Evolutionary conservation across 1,284 basidiomycete species (phyloP), one percentile per base, ranked within the genome.

Genomic region (Boletus smithii): DNA sequence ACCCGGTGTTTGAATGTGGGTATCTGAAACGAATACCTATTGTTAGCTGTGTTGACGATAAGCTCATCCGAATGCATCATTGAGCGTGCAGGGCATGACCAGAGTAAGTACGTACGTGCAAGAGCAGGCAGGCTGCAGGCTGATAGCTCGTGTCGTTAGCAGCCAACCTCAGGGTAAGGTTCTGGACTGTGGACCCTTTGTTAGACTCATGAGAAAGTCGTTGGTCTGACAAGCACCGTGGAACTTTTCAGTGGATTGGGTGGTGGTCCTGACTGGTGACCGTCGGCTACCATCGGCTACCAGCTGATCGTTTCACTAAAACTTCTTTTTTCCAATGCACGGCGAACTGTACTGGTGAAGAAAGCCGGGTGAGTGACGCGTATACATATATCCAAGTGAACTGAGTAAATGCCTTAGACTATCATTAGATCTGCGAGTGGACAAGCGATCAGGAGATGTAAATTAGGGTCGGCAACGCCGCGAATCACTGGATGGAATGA

Each of bases 31-130:
- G 27, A 36, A 39, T 29, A 7, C 17, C 8, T 3, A n/a, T 14
- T 29, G 42, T 42, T 20, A 24, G 30, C n/a, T 3, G 22, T 17
- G 34, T n/a, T 17, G 9, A 16, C 18, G 40, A 31, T 20, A 41
- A 23, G 39, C 23, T 27, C 16, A 27, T 23, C 18, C 22, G 34
- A 35, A 34, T 3, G 17, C 34, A 37, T 20, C 6, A 31, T 29
- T 37, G 30, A 53, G 31, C 36, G 35, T 41, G 39, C 38, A 37
- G 34, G 35, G 33, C 9, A 5, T 45, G 23, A 23, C 16, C 3
- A 16, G 23, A 34, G 11, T 7, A 20, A 53, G 9, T 3, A 23
- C 30, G 34, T 45, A 56, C 58, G 60, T 56, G 61, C 48, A 35
- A 40, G 18, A n/a, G 35, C 18, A 31, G 33, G 24, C 42, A 20